phyloP scores from a whole-genome alignment of 2,329 filamentous ascomycete species.

The Aspergillus pseudoterreus region DNA sequence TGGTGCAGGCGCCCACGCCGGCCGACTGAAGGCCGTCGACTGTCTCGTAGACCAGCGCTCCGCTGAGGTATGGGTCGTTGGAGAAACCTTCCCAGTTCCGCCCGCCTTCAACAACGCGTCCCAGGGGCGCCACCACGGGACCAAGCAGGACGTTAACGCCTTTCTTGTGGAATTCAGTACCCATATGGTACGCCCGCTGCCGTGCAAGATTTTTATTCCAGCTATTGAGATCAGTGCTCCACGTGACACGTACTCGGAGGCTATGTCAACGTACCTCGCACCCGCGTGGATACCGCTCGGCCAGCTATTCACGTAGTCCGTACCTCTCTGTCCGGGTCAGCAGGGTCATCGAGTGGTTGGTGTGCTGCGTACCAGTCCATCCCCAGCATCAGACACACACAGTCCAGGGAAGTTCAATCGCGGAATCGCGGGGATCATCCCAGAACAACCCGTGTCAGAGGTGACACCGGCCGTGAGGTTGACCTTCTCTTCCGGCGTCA shows the following conservation, averaged over 20 bases:
- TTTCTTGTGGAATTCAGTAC: conserved; percentile 38
- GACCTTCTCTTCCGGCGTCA: conserved; percentile 43
- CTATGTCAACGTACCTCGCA: conserved; percentile 20
- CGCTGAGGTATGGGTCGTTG: conserved; percentile 47
- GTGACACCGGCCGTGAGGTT: conserved; percentile 29
- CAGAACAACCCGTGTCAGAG: conserved; percentile 25
- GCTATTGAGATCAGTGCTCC: background rate
- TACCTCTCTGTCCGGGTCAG: conserved; percentile 22
- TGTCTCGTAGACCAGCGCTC: conserved; percentile 41
- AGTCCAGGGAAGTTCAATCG: conserved; percentile 34
- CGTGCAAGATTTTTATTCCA: conserved; percentile 37
- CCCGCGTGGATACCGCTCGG: conserved; percentile 20
- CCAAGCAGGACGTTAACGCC: conserved; percentile 43
- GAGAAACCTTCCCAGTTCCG: conserved; percentile 50
- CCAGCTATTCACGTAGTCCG: conserved; percentile 26
- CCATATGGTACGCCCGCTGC: conserved; percentile 29
- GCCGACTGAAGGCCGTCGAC: conserved; percentile 44
- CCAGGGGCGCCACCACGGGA: conserved; percentile 40
- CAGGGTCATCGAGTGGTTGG: no score
- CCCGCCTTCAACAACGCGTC: conserved; percentile 31
- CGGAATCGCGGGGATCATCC: conserved; percentile 28
- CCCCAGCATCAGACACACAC: conserved; percentile 42
- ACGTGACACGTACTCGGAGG: background rate
- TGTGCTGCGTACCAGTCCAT: conserved; percentile 30
- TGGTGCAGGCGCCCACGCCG: conserved; percentile 40